These are phyloP conservation scores for Starmerella stigmatis DNA, from an alignment of 805 yeast species.

Conservation along the genomic window DNA sequence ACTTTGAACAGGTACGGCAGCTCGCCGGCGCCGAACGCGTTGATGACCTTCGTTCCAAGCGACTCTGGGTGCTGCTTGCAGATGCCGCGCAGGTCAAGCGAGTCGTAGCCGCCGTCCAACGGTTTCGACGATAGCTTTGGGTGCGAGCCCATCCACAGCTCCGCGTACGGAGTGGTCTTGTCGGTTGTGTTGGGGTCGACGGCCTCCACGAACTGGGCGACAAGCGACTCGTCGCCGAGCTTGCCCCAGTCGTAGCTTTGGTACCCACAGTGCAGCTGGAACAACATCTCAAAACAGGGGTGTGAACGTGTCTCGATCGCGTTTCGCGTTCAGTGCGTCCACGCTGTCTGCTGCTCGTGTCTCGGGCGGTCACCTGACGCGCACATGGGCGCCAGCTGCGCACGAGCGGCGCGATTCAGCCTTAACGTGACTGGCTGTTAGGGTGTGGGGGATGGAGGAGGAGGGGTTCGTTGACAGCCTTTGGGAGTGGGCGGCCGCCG, in stretches of 20 bases:
- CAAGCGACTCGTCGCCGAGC: conserved; percentile 72
- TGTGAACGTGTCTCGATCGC: background rate
- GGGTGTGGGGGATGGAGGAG: too few species aligned
- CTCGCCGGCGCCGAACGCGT: conserved; percentile 62
- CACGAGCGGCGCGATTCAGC: background rate
- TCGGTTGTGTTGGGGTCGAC: conserved; percentile 53
- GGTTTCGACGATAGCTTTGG: conserved; percentile 74
- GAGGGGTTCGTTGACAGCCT: background rate
- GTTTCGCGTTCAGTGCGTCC: background rate
- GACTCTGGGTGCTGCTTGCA: conserved; percentile 50
- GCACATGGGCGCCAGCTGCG: background rate
- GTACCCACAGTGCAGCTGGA: conserved; percentile 36
- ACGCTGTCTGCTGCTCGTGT: too few species aligned
- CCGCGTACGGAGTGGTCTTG: conserved; percentile 83
- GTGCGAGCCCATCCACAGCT: conserved; percentile 99
- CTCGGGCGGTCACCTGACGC: conserved; percentile 5
- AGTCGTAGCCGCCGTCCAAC: conserved; percentile 36
- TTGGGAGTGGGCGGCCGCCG: background rate
- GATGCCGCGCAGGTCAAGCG: conserved; percentile 52
- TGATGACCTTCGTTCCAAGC: conserved; percentile 49
- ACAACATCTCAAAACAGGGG: conserved; percentile 14
- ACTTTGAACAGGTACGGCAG: conserved; percentile 92
- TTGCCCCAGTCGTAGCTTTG: conserved; percentile 87
- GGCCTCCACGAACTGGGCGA: conserved; percentile 71
- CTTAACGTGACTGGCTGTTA: conserved; percentile 4